Evolutionary conservation across 2,329 filamentous ascomycete genomes (phyloP).

Genomic region (Sclerotinia sclerotiorum): DNA sequence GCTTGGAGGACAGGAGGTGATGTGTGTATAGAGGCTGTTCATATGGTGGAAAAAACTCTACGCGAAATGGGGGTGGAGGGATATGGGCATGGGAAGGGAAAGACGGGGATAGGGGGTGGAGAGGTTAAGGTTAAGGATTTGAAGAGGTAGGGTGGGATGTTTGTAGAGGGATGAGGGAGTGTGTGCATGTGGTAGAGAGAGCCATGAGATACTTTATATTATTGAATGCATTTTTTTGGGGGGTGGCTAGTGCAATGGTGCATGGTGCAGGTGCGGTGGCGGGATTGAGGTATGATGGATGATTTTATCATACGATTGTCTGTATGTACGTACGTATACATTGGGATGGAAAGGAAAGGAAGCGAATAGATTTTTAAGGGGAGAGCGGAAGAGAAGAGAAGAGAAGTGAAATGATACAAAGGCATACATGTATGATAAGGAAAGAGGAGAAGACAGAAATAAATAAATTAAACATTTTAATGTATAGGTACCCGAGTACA

Average conservation of each 20-base stretch:
- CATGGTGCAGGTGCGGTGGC: too few relatives aligned
- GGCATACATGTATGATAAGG: too few relatives aligned
- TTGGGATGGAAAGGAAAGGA: too few relatives aligned
- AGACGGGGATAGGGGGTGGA: conserved; percentile 37
- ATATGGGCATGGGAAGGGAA: conserved; percentile 34
- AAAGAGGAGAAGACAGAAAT: too few relatives aligned
- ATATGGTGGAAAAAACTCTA: conserved; percentile 59
- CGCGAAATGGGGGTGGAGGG: conserved; percentile 45
- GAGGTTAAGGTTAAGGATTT: conserved; percentile 41
- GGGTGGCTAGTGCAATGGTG: too few relatives aligned
- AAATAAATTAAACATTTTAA: too few relatives aligned
- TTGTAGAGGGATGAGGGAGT: too few relatives aligned
- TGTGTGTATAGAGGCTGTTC: conserved; percentile 64
- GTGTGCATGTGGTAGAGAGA: not conserved
- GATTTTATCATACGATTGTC: not conserved
- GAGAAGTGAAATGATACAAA: too few relatives aligned
- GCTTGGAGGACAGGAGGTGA: conserved; percentile 74
- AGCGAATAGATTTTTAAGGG: too few relatives aligned
- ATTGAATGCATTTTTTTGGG: not conserved
- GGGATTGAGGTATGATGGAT: not conserved
- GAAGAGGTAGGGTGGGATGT: conserved; percentile 27
- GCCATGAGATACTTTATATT: not conserved
- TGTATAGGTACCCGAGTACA: too few relatives aligned
- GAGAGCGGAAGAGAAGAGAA: too few relatives aligned
- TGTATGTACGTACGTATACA: not conserved